Base-by-base conservation (phyloP, 2,329 filamentous ascomycete species). In the Ascocoryne sarcoides region DNA sequence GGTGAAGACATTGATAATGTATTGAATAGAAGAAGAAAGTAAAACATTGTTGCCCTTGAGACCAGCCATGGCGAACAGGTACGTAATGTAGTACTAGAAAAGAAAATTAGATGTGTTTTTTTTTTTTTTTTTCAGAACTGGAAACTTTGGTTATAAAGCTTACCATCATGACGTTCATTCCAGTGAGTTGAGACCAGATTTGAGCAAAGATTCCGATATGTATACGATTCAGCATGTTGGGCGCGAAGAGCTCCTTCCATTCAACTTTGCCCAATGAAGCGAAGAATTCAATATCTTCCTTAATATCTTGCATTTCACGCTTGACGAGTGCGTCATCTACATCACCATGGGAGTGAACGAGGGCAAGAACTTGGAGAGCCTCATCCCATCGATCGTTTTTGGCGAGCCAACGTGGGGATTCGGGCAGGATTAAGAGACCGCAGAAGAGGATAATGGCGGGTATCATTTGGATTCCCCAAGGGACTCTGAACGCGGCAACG, bases 271-370 rank as follows among this genome's bases (percentile, higher is more conserved):
- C 66, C 55, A 84, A 81, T 19, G 69, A 65, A 10, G 74, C 70
- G 60, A 89, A 83, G 47, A 88, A 82, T 33, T 84, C 78, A 52
- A 80, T 74, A 60, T 77, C 79, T 16, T 81, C 74, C 47, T 75
- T 73, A 39, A 76, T 73, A 44, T 76, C 70, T 40, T 73, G 64
- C 59, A 68, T 69, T 53, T 79, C 76, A 0, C 71, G 69, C 21
- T 75, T 54, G 8, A 80, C 73, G 3, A 71, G 51, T 0, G 73
- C 69, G 42, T 76, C 66, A 3, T 68, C 59, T 15, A 62, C 59
- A 42, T 79, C 66, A 4, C 75, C 75, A 1, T 65, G 62, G 2
- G 69, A 73, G 43, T 79, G 76, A 2, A 80, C 66, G 34, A 69
- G 56, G 4, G 73, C 74, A 23, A 84, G 65, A 4, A 72, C 68